Base-by-base conservation (phyloP, 805 yeast species). In the Zygotorulaspora florentina region DNA sequence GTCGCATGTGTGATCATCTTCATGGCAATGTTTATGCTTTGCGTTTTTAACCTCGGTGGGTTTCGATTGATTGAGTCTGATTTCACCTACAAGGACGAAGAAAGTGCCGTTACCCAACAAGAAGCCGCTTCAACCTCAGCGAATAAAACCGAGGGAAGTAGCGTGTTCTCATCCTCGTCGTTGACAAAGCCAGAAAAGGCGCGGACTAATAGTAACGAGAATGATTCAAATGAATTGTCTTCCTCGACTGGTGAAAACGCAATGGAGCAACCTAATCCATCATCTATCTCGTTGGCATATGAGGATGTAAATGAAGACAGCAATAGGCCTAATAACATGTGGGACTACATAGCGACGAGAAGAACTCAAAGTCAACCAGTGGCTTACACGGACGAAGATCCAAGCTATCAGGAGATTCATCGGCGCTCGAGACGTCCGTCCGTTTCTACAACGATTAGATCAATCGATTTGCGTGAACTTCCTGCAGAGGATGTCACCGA, bases 1-100 rank as follows among this genome's bases (percentile, higher is more conserved):
- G 83, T 85, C 20, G 93, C 96, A 0, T 87, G 85, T 64, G 83
- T 86, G 16, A 83, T 89, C 57, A 82, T 89, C 28, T 85, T 84
- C 55, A 70, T 83, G 37, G 83, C 87, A 2, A 73, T 83, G 28
- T 87, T 85, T 65, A 67, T 80, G 46, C 63, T 82, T 35, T 69
- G 75, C 59, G 77, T 87, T 13, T 89, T 89, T 68, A 84, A 86
- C 56, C 61, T 84, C 31, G 96, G 96, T 8, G 80, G 87, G 1
- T 83, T 81, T 56, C 72, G 80, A 52, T 66, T 89, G 45, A 73
- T 88, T 18, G 85, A 80, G 45, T 70, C 75, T 66, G 97, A 89
- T 63, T 85, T 87, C 59, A 62, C 54, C 13, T 57, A 56, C 33
- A 33, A 51, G 18, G 64, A 62, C 25, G 58, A 58, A 38, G 65